Conservation (phyloP, 2,329 filamentous ascomycete species). For the Botrytis fragariae region DNA sequence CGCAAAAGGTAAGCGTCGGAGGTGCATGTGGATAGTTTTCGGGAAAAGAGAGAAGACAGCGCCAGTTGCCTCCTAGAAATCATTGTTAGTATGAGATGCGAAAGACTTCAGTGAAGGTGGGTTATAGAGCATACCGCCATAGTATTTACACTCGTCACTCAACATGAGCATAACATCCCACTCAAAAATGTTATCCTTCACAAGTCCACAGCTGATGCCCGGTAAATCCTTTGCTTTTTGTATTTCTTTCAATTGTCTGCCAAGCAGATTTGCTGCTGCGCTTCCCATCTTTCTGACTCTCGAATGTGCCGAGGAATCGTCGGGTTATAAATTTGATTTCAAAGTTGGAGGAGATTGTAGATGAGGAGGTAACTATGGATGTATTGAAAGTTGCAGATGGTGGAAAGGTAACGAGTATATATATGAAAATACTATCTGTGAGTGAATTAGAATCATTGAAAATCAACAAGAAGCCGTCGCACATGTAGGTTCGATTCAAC, state of each 20-base stretch:
- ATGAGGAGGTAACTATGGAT: not conserved
- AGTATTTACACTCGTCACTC: constrained; percentile 74
- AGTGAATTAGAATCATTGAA: not conserved
- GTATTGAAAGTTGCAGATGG: not conserved
- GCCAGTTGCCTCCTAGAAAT: constrained; percentile 80
- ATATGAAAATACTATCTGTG: not conserved
- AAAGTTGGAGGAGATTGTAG: not conserved
- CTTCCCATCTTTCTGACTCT: not conserved
- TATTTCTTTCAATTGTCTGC: constrained; percentile 90
- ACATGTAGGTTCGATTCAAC: not conserved
- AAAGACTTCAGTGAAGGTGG: too few relatives aligned
- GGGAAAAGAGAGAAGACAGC: constrained; percentile 80
- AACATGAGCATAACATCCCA: constrained; percentile 99
- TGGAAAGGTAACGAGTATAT: not conserved
- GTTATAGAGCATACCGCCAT: constrained; percentile 63
- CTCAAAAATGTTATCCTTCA: constrained; percentile 87
- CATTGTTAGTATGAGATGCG: constrained; percentile 59
- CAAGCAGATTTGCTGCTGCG: constrained; percentile 67
- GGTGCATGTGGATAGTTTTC: constrained; percentile 82
- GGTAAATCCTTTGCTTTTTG: constrained; percentile 86
- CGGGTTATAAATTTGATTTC: not conserved
- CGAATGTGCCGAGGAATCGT: not conserved
- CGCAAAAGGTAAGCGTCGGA: constrained; percentile 83
- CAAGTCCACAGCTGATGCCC: constrained; percentile 88
- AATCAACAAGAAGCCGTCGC: not conserved